phyloP scores from a whole-genome alignment of 2,329 filamentous ascomycete species.

The Penicillium fuscoglaucum region DNA sequence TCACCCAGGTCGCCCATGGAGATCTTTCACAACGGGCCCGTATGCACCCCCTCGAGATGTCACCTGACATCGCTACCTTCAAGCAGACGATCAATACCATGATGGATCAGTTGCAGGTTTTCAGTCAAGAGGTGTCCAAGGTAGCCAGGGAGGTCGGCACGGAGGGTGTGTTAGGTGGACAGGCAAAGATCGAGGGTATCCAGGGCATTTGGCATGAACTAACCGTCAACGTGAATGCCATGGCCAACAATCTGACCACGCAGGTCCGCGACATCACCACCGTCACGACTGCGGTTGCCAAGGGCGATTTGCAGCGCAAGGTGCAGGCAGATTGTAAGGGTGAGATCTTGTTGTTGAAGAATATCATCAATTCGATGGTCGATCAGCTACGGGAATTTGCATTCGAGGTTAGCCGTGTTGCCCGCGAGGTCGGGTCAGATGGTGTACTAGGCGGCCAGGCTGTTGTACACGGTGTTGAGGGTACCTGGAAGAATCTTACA shows the following conservation, averaged over 20 bases:
- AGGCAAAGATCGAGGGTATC: slow-evolving; percentile 76
- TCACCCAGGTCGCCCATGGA: slow-evolving; percentile 30
- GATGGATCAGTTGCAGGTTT: slow-evolving; percentile 77
- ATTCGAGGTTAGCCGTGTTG: slow-evolving; percentile 89
- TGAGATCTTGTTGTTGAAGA: slow-evolving; percentile 88
- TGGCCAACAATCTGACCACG: slow-evolving; percentile 82
- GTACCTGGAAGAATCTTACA: slow-evolving; percentile 91
- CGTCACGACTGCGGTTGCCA: slow-evolving; percentile 66
- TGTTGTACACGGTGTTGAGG: slow-evolving; percentile 88
- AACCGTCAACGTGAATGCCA: slow-evolving; percentile 78
- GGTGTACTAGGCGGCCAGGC: slow-evolving; percentile 88
- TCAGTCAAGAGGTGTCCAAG: slow-evolving; percentile 76
- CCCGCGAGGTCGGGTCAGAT: slow-evolving; percentile 90
- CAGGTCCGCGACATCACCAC: slow-evolving; percentile 89
- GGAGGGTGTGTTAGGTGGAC: slow-evolving; percentile 74
- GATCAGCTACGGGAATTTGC: slow-evolving; percentile 94
- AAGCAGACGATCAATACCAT: slow-evolving; percentile 81
- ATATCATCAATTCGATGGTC: slow-evolving; percentile 97
- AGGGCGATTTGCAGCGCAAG: slow-evolving; percentile 89
- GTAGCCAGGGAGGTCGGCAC: slow-evolving; percentile 78
- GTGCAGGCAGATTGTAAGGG: slow-evolving; percentile 86
- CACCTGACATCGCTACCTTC: slow-evolving; percentile 41
- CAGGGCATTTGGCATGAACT: slow-evolving; percentile 83
- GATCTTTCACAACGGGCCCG: slow-evolving; percentile 26
- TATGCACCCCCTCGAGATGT: slow-evolving; percentile 28